phyloP scores from a whole-genome alignment of 1,284 basidiomycete species.

The Sporisorium exsertum region DNA sequence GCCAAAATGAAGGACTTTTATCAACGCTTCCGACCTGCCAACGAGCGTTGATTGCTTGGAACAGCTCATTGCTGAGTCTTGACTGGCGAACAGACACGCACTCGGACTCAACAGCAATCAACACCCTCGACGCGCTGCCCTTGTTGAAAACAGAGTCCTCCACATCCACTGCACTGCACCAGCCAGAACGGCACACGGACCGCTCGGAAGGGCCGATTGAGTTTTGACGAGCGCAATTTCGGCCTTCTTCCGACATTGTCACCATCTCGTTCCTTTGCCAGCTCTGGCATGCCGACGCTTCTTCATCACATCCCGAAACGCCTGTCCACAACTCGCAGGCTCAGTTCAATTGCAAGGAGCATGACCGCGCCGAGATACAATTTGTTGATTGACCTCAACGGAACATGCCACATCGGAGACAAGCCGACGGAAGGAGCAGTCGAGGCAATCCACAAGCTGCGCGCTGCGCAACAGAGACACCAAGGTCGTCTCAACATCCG shows the following conservation, averaged over 20 bases:
- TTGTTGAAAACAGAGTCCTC: conserved; percentile 1
- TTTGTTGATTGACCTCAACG: conserved; percentile 47
- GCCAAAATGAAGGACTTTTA: conserved; percentile 82
- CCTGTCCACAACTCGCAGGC: not conserved
- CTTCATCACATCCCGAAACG: not conserved
- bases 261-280: not conserved
- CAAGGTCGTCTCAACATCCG: conserved; percentile 28
- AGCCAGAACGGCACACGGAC: not conserved
- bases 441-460: conserved; percentile 32
- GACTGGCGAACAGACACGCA: not conserved
- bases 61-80: not conserved
- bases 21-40: conserved; percentile 74
- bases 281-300: not conserved
- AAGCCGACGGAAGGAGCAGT: conserved; percentile 28
- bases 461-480: conserved; percentile 12
- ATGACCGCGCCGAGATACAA: conserved; percentile 32
- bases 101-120: not conserved
- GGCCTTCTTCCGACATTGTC: not conserved
- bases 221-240: not conserved
- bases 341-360: not conserved
- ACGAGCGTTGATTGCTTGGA: conserved; percentile 26
- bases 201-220: not conserved
- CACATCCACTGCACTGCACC: conserved; percentile 14
- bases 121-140: not conserved
- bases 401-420: conserved; percentile 45